These are phyloP conservation scores for Henningerozyma blattae DNA, from an alignment of 805 yeast species.

Conservation along the genomic window DNA sequence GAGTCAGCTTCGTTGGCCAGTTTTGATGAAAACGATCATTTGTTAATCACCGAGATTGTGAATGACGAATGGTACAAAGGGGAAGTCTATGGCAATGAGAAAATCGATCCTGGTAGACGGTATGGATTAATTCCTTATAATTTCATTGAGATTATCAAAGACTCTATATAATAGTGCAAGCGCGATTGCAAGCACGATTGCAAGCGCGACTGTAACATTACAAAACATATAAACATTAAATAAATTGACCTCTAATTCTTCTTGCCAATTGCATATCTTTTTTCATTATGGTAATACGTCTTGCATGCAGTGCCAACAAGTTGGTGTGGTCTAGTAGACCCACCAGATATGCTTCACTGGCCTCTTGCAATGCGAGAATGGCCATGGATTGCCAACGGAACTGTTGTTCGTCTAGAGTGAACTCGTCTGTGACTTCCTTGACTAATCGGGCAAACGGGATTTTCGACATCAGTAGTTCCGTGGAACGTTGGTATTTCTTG, in stretches of 20 bases:
- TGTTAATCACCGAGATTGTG: slow-evolving; percentile 19
- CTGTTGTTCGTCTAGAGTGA: slow-evolving; percentile 36
- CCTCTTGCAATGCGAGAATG: slow-evolving; percentile 67
- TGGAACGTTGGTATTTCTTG: slow-evolving; percentile 51
- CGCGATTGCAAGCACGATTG: no score
- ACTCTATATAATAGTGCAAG: no score
- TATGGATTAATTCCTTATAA: slow-evolving; percentile 20
- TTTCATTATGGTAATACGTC: slow-evolving; percentile 76
- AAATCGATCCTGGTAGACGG: slow-evolving; percentile 9
- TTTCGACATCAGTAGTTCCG: slow-evolving; percentile 56
- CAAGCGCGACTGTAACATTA: no score
- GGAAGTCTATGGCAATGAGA: slow-evolving; percentile 21
- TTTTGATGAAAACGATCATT: slow-evolving; percentile 21
- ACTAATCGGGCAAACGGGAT: slow-evolving; percentile 71
- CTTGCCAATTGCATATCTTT: slow-evolving; percentile 74
- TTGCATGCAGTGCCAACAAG: slow-evolving; percentile 66
- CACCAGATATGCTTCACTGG: slow-evolving; percentile 65
- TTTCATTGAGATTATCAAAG: slow-evolving; percentile 14
- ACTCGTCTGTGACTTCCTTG: slow-evolving; percentile 54
- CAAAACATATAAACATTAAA: no score
- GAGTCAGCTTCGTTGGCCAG: slow-evolving; percentile 19
- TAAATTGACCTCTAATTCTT: slow-evolving; percentile 50
- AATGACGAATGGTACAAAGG: slow-evolving; percentile 25
- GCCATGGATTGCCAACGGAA: slow-evolving; percentile 75
- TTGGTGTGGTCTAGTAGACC: slow-evolving; percentile 70